Evolutionary conservation across 352 stramenopile species (phyloP).

Genomic region (Globisporangium emineosum): DNA sequence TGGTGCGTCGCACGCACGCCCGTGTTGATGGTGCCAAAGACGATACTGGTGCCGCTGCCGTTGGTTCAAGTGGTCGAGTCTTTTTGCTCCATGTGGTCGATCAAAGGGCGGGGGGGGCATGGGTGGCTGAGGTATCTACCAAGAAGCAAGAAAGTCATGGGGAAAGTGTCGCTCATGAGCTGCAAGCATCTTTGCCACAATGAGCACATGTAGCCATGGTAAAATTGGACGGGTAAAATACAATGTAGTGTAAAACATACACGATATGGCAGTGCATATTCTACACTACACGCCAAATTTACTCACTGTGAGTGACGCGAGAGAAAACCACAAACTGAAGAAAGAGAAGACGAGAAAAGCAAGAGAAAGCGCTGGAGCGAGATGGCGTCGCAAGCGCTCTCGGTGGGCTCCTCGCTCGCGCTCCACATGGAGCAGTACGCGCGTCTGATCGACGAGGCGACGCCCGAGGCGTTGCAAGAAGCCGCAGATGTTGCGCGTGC

Average conservation of each 20-base stretch:
- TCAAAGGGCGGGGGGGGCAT: too few species aligned
- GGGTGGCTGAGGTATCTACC: too few species aligned
- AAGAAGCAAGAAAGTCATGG: too few species aligned
- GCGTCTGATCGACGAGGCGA: slow-evolving; percentile 27
- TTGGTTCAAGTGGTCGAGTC: slow-evolving; percentile 36
- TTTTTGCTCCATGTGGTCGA: too few species aligned
- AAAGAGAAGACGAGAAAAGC: too few species aligned
- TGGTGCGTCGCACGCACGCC: slow-evolving; percentile 22
- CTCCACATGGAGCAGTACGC: slow-evolving; percentile 17
- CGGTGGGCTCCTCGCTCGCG: slow-evolving; percentile 3
- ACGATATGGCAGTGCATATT: slow-evolving; percentile 30
- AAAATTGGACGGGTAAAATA: too few species aligned
- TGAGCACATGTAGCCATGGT: too few species aligned
- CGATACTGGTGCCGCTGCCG: slow-evolving; percentile 31
- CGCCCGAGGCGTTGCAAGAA: slow-evolving; percentile 19
- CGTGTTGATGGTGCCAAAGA: slow-evolving; percentile 30
- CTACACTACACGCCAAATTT: slow-evolving; percentile 37
- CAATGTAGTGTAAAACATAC: too few species aligned
- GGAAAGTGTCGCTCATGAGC: too few species aligned
- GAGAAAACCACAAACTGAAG: too few species aligned
- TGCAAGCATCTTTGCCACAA: too few species aligned
- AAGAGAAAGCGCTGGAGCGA: background rate
- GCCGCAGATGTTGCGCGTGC: slow-evolving; percentile 26
- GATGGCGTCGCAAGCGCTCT: background rate
- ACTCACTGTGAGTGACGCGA: too few species aligned